Conservation (phyloP, 2,329 filamentous ascomycete genomes). For the Lasiodiplodia sp. region DNA sequence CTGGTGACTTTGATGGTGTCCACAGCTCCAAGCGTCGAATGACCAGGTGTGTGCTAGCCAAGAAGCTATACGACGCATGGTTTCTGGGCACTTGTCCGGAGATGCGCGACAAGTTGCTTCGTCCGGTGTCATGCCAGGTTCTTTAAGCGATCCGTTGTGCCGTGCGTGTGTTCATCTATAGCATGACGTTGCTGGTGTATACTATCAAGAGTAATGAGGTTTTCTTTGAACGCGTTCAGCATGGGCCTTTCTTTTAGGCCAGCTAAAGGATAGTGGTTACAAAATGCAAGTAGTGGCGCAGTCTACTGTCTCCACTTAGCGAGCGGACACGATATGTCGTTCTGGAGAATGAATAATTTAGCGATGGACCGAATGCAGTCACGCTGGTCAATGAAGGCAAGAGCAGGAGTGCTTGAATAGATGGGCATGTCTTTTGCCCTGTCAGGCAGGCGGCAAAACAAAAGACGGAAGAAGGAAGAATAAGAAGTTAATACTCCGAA, state of each 20-base stretch:
- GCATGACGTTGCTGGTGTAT: not conserved
- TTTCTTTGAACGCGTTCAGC: not conserved
- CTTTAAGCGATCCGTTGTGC: not conserved
- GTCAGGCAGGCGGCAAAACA: conserved; percentile 13
- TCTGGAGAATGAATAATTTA: not conserved
- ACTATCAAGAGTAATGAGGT: not conserved
- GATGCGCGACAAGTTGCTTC: not conserved
- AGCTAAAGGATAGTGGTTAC: not conserved
- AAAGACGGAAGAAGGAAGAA: conserved; percentile 9
- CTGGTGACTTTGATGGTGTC: not conserved
- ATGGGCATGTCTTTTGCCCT: not conserved
- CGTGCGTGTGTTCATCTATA: not conserved
- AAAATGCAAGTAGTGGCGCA: not conserved
- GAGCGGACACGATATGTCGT: not conserved
- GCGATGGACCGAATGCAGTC: not conserved
- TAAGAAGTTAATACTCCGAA: conserved; percentile 16
- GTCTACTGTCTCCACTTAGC: not conserved
- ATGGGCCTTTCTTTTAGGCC: not conserved
- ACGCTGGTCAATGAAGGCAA: not conserved
- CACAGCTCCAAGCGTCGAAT: conserved; percentile 1
- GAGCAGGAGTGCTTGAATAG: not conserved
- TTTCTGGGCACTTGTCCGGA: conserved; percentile 3
- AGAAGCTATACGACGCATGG: conserved; percentile 12
- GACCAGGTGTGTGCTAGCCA: conserved; percentile 5
- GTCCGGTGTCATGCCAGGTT: not conserved